Evolutionary conservation across 1,284 basidiomycete genomes (phyloP).

Genomic region (Cryptococcus sp.): DNA sequence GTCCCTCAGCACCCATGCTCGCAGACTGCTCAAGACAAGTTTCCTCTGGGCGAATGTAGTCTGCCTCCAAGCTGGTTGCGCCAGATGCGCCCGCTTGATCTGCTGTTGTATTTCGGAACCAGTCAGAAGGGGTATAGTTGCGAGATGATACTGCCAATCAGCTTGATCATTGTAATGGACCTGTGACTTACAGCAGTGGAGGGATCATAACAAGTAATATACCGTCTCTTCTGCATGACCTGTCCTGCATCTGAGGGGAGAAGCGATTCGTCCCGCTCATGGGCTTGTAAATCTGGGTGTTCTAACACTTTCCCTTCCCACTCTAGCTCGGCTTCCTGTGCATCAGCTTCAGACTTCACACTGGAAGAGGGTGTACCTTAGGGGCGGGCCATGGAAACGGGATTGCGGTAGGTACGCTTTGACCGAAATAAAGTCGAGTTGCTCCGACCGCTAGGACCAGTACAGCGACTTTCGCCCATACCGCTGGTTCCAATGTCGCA

Average conservation of each 20-base stretch:
- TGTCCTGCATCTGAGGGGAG: conserved; percentile 24
- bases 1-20: conserved; percentile 78
- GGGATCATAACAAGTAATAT: conserved; percentile 83
- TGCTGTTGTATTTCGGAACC: conserved; percentile 64
- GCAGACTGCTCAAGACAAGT: conserved; percentile 74
- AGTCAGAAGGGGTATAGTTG: conserved; percentile 58
- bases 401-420: no score
- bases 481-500: no score
- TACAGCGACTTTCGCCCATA: no score
- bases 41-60: conserved; percentile 73
- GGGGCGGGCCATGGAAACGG: no score
- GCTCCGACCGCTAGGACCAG: no score
- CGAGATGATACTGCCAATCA: conserved; percentile 34
- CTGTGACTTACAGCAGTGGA: neutral
- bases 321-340: conserved; percentile 20
- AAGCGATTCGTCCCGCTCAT: conserved; percentile 24
- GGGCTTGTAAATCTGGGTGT: conserved; percentile 26
- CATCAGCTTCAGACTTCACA: no score
- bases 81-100: conserved; percentile 61
- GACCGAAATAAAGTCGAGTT: no score
- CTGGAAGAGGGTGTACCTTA: no score
- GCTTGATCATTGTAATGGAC: neutral
- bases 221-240: conserved; percentile 56
- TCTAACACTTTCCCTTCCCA: conserved; percentile 30
- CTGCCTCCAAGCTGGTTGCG: conserved; percentile 66